Percentiles rank a stretch among this genome's conserved stretches.
Conservation (phyloP, 108 stramenopile genomes). For the Tribonema minus region DNA sequence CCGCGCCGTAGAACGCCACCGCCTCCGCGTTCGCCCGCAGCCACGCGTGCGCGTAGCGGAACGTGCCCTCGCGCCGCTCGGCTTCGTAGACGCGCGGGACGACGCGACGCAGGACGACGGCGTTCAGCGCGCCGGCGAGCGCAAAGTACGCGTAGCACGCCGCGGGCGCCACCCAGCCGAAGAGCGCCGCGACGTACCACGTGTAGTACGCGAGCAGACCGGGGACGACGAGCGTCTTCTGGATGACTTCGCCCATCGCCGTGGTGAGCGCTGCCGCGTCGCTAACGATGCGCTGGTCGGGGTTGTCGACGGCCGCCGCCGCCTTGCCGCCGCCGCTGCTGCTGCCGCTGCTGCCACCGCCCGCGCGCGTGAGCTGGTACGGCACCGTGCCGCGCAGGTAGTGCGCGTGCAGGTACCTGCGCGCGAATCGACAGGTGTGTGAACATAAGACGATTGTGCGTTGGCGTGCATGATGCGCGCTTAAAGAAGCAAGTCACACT, state of each 20-base stretch:
- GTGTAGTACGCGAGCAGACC: constrained; percentile 27
- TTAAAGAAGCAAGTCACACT: no score
- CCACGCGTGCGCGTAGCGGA: constrained; percentile 38
- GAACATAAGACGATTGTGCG: no score
- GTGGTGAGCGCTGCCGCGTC: constrained; percentile 10
- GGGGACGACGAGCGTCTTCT: constrained; percentile 13
- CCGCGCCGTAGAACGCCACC: constrained; percentile 21
- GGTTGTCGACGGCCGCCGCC: constrained; percentile 6
- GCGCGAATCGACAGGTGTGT: no score
- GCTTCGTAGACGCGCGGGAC: constrained; percentile 15
- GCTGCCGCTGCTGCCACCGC: background rate
- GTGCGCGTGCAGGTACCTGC: constrained; percentile 15
- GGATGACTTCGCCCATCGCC: background rate
- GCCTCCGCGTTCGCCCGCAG: constrained; percentile 26
- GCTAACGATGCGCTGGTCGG: constrained; percentile 14
- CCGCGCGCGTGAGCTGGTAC: constrained; percentile 14
- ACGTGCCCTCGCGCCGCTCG: constrained; percentile 12
- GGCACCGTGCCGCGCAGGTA: constrained; percentile 24
- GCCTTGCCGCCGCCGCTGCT: background rate
- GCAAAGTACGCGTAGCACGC: constrained; percentile 32
- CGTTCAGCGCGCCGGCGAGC: constrained; percentile 5
- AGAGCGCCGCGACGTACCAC: constrained; percentile 13
- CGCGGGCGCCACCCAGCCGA: constrained; percentile 28
- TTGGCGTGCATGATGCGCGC: no score
- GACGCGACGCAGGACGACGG: constrained; percentile 1